Evolutionary conservation across 371 early-diverging fungal species (phyloP).

Genomic region (Mucor saturninus): DNA sequence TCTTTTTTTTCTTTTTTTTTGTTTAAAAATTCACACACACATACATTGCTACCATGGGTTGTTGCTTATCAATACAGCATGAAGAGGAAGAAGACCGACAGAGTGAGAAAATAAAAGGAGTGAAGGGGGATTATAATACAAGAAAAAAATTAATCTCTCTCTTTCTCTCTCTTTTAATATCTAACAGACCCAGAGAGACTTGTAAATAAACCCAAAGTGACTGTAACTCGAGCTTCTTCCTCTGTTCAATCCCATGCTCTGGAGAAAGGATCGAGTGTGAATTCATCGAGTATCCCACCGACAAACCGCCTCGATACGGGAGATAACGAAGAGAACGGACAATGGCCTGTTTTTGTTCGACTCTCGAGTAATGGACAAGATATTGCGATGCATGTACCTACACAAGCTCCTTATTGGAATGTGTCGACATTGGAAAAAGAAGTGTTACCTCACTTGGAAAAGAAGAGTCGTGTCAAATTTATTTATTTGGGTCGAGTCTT

Average conservation of each 20-base stretch:
- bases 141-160: background rate
- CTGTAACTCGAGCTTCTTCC: slow-evolving; percentile 8
- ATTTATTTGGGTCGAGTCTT: slow-evolving; percentile 29
- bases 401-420: slow-evolving; percentile 27
- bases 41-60: slow-evolving; percentile 15
- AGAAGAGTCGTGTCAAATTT: slow-evolving; percentile 18
- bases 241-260: slow-evolving; percentile 18
- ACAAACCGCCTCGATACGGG: no score
- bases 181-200: background rate
- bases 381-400: slow-evolving; percentile 22
- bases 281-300: background rate
- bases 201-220: slow-evolving; percentile 8
- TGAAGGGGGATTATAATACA: no score
- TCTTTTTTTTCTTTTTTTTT: slow-evolving; percentile 5
- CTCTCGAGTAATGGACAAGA: slow-evolving; percentile 30
- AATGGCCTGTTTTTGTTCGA: slow-evolving; percentile 31
- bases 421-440: slow-evolving; percentile 16
- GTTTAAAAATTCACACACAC: background rate
- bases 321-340: background rate
- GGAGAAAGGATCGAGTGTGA: slow-evolving; percentile 5
- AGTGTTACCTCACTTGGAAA: slow-evolving; percentile 21
- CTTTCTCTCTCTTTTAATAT: background rate
- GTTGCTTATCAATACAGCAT: slow-evolving; percentile 22
- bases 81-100: slow-evolving; percentile 11
- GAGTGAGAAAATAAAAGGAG: background rate